Evolutionary conservation across 163 green algal species (phyloP).

Genomic region (Smithsoniella earleae): DNA sequence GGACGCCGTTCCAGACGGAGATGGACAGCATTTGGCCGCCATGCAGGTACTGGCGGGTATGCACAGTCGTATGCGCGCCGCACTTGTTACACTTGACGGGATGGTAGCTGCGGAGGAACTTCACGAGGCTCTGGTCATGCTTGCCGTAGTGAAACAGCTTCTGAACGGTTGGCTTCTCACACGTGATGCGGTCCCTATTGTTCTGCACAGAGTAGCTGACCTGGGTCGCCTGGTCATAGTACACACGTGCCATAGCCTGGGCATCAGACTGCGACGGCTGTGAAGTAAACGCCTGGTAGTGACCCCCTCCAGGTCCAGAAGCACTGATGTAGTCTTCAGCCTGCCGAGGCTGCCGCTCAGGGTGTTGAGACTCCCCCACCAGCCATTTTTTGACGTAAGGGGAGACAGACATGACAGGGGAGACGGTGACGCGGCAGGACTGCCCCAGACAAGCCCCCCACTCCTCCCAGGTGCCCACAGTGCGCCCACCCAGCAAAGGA

Average conservation of each 20-base stretch:
- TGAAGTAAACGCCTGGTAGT: too few relatives aligned
- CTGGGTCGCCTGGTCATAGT: slow-evolving; percentile 10
- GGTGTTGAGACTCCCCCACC: too few relatives aligned
- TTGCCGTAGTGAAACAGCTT: slow-evolving; percentile 15
- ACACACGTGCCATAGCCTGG: slow-evolving; percentile 9
- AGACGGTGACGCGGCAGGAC: neutral
- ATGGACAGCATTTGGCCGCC: slow-evolving; percentile 7
- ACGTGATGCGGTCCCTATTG: neutral
- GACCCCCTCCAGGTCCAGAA: too few relatives aligned
- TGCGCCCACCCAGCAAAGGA: neutral
- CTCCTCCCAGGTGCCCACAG: slow-evolving; percentile 4
- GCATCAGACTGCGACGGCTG: too few relatives aligned
- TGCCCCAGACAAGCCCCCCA: neutral
- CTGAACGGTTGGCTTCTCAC: slow-evolving; percentile 12
- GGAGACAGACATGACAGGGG: neutral
- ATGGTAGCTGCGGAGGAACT: slow-evolving; percentile 1
- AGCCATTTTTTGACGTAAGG: slow-evolving; percentile 20
- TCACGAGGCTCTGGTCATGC: neutral
- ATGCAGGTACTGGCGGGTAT: slow-evolving; percentile 3
- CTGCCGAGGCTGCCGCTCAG: too few relatives aligned
- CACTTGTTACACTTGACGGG: slow-evolving; percentile 4
- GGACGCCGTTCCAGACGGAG: neutral
- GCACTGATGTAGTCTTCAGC: too few relatives aligned
- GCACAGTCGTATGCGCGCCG: neutral
- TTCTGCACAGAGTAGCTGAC: slow-evolving; percentile 21